Base-by-base conservation (phyloP, 768 basidiomycete species). In the Punctularia strigosozonata region DNA sequence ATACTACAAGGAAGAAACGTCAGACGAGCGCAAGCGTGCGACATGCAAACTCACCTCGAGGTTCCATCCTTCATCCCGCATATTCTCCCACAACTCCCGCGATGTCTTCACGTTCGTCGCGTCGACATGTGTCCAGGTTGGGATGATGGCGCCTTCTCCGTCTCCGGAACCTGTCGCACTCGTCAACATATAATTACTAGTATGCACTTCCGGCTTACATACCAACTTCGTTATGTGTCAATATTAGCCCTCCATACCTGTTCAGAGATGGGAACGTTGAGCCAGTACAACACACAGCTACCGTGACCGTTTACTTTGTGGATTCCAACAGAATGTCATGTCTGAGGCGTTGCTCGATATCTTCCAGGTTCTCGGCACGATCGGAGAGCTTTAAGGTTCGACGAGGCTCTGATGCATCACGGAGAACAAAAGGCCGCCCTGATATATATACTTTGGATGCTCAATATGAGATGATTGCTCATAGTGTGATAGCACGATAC, bases 181-280 rank as follows among this genome's bases (percentile, higher is more conserved):
- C 5, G 53, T 40, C 46, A 43, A 39, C 32, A 22, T 32, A 34
- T 47, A 21, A 41, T n/a, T 19, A 12, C n/a, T 31, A 31, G 14
- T 25, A 4, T 19, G 7, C 15, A 17, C 2, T 25, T 18, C 19
- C 13, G 36, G 12, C 24, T 5, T 37, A 53, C 72, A 43, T 53
- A 83, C 82, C 78, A 43, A 89, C 65, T 66, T 98, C 92, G 50
- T 97, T 89, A 52, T 98, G 95, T 0, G 91, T 92, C 38, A 98
- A 65, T 25, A 99, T 64, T 26, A 98, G 65, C 3, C 95, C 91
- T 3, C 91, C 91, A 48, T 81, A 90, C 51, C 86, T 88, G 37
- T 36, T 24, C 3, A 21, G 26, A 36, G 2, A 13, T 15, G 33
- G 50, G 20, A 40, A 31, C 39, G 35, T 44, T 42, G 17, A 43